phyloP scores from a whole-genome alignment of 2,329 filamentous ascomycete genomes.

The Podosphaera leucotricha region DNA sequence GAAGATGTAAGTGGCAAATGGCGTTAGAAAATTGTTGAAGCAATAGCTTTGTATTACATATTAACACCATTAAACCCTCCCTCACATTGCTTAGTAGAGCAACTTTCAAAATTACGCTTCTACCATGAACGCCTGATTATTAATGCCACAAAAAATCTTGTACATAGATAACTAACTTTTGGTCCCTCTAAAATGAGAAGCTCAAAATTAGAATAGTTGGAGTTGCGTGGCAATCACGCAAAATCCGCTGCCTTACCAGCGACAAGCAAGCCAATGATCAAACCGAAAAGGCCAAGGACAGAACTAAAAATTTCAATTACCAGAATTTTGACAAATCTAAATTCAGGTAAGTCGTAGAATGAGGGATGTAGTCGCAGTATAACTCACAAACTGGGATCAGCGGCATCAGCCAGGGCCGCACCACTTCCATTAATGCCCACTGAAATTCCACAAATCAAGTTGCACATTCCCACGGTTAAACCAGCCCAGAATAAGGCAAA shows the following conservation, averaged over 20 bases:
- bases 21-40: no score
- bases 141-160: background rate
- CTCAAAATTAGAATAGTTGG: background rate
- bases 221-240: conserved; percentile 1
- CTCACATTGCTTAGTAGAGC: background rate
- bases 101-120: background rate
- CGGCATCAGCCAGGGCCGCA: conserved; percentile 85
- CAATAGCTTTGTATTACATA: background rate
- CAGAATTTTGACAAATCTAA: conserved; percentile 90
- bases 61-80: background rate
- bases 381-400: conserved; percentile 66
- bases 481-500: conserved; percentile 94
- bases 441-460: conserved; percentile 82
- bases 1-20: no score
- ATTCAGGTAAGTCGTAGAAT: background rate
- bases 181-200: background rate
- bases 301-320: conserved; percentile 99
- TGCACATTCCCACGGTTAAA: conserved; percentile 83
- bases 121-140: background rate
- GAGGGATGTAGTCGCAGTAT: background rate
- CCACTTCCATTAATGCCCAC: conserved; percentile 97
- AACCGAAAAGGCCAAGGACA: conserved; percentile 81
- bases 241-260: conserved; percentile 68
- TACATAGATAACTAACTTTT: background rate
- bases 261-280: conserved; percentile 82